phyloP scores from a whole-genome alignment of 345 rosid genomes.

The Excoecaria agallocha region DNA sequence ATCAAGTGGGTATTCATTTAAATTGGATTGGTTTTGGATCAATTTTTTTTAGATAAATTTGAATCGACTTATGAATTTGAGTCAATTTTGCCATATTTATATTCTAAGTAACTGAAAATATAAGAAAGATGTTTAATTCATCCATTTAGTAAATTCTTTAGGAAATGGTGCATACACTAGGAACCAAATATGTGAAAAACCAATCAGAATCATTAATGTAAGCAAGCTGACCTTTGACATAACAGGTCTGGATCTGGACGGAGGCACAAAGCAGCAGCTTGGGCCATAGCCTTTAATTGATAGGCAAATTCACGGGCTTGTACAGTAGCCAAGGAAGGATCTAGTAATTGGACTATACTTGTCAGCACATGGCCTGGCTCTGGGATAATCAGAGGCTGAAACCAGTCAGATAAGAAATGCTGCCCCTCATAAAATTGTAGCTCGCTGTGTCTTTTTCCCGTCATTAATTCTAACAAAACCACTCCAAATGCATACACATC shows the following conservation, averaged over 20 bases:
- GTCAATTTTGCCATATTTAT: too few species aligned
- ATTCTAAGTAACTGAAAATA: slow-evolving; percentile 37
- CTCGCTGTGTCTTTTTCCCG: slow-evolving; percentile 47
- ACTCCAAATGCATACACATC: slow-evolving; percentile 73
- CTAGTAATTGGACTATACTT: slow-evolving; percentile 23
- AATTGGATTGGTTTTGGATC: too few species aligned
- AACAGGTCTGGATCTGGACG: slow-evolving; percentile 48
- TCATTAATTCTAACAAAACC: slow-evolving; percentile 57
- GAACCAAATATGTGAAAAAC: neutral
- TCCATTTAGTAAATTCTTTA: neutral
- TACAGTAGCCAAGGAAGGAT: slow-evolving; percentile 41
- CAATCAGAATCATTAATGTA: neutral
- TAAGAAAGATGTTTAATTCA: neutral
- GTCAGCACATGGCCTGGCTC: slow-evolving; percentile 33
- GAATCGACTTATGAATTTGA: too few species aligned
- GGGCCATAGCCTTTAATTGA: slow-evolving; percentile 48
- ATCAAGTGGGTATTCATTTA: too few species aligned
- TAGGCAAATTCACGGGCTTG: slow-evolving; percentile 27
- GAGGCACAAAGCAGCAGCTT: slow-evolving; percentile 48
- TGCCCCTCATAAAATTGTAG: slow-evolving; percentile 39
- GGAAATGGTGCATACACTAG: neutral
- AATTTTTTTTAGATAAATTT: too few species aligned
- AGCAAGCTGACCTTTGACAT: slow-evolving; percentile 50
- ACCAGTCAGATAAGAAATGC: slow-evolving; percentile 45
- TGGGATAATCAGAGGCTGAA: slow-evolving; percentile 38